phyloP scores from a whole-genome alignment of 2,329 filamentous ascomycete genomes.

The Cytospora leucostoma region DNA sequence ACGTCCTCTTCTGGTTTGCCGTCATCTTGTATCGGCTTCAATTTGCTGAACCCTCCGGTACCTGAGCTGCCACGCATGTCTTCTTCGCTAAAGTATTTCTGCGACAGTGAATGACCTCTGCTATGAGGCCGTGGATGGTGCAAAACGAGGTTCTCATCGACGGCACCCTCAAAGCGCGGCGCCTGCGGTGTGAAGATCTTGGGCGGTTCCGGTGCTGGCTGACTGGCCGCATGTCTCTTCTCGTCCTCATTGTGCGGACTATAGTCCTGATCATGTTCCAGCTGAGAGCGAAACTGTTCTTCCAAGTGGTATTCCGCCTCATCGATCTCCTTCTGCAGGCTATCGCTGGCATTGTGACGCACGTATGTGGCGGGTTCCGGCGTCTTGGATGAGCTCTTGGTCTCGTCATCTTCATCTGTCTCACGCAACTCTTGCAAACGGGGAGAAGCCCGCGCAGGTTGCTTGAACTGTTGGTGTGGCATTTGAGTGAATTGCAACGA shows the following conservation, averaged over 20 bases:
- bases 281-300: conserved; percentile 74
- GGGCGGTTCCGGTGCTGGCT: conserved; percentile 42
- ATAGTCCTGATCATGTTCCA: conserved; percentile 73
- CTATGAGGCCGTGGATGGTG: conserved; percentile 76
- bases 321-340: conserved; percentile 80
- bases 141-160: conserved; percentile 57
- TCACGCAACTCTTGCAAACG: conserved; percentile 73
- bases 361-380: conserved; percentile 52
- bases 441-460: conserved; percentile 58
- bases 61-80: conserved; percentile 44
- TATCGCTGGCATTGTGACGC: conserved; percentile 72
- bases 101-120: conserved; percentile 69
- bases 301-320: conserved; percentile 85
- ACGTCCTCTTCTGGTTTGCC: conserved; percentile 65
- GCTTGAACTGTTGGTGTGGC: conserved; percentile 59
- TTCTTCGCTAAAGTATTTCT: conserved; percentile 64
- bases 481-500: conserved; percentile 60
- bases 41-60: conserved; percentile 41
- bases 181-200: conserved; percentile 49
- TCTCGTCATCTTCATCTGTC: conserved; percentile 63
- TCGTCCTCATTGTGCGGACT: conserved; percentile 60
- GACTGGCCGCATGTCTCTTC: conserved; percentile 33
- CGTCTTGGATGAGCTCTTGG: conserved; percentile 56
- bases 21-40: conserved; percentile 44
- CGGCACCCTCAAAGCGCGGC: conserved; percentile 55